Percentiles rank a stretch among this genome's conserved stretches.
phyloP scores from a whole-genome alignment of 805 yeast species.

The Schwanniomyces yamadae region DNA sequence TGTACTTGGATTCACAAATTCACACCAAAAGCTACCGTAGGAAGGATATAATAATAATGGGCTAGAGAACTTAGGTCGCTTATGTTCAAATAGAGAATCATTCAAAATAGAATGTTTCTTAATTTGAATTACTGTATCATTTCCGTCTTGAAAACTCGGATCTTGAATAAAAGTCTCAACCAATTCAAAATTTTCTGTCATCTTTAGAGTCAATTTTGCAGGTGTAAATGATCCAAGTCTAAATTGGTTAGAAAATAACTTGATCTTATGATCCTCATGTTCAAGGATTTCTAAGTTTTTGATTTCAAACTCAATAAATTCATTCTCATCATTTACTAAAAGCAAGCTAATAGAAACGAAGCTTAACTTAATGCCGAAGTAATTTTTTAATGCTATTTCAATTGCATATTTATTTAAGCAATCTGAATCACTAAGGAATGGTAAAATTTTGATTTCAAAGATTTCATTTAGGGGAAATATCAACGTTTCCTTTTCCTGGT shows the following conservation, averaged over 20 bases:
- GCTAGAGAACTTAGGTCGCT: neutral
- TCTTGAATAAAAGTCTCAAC: slow-evolving; percentile 8
- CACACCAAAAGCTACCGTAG: slow-evolving; percentile 24
- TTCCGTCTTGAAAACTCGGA: slow-evolving; percentile 4
- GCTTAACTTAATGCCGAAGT: slow-evolving; percentile 21
- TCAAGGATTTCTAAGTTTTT: slow-evolving; percentile 7
- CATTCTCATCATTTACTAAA: slow-evolving; percentile 15
- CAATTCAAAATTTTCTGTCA: slow-evolving; percentile 19
- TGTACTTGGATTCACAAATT: slow-evolving; percentile 21
- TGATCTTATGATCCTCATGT: slow-evolving; percentile 11
- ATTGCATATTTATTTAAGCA: slow-evolving; percentile 36
- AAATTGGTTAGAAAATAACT: slow-evolving; percentile 25
- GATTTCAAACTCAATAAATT: slow-evolving; percentile 10
- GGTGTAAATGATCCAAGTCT: slow-evolving; percentile 34
- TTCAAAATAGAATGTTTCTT: slow-evolving; percentile 10
- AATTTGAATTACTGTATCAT: slow-evolving; percentile 3
- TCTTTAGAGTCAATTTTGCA: slow-evolving; percentile 12
- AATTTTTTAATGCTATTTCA: slow-evolving; percentile 30
- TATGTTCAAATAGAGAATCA: slow-evolving; percentile 5
- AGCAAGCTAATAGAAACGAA: slow-evolving; percentile 20
- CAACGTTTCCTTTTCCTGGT: slow-evolving; percentile 15
- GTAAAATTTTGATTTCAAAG: slow-evolving; percentile 34
- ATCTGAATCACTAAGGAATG: slow-evolving; percentile 29
- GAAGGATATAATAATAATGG: slow-evolving; percentile 12
- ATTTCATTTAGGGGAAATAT: slow-evolving; percentile 33